Evolutionary conservation across 768 basidiomycete genomes (phyloP), one percentile per base, ranked within the genome.

Genomic region (Crassisporium funariophilum): DNA sequence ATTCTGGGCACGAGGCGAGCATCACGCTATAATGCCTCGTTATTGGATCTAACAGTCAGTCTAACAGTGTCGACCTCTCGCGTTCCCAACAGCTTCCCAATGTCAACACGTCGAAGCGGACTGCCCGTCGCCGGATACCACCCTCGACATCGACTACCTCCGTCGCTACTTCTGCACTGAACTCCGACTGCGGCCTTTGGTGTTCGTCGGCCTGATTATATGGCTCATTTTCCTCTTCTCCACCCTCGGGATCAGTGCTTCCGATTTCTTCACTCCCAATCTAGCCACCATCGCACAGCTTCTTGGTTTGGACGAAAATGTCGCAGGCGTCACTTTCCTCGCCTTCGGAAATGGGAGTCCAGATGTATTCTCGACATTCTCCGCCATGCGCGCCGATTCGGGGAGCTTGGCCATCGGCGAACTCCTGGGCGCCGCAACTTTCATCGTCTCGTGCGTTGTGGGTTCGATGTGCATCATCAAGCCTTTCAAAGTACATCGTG

Each of bases 321-420:
- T 98, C 12, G 94, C 97, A 0, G 97, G 97, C 0, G 95, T 98
- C 17, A 99, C 97, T 0, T 90, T 99, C 56, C 78, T 99, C 21
- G 97, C 97, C 0, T 95, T 98, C 62, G 95, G 95, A 31, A 98
- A 98, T 62, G 95, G 95, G 22, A 94, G 91, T 59, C 95, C 95
- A 0, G 95, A 98, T 64, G 79, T 98, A 4, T 98, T 98, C 66
- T 87, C 92, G 5, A 99, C 97, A 0, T 97, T 95, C 64, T 89
- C 92, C 2, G 91, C 95, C 15, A 88, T 99, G 82, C 83, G 83
- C 22, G 76, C 84, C 16, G 72, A 86, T 56, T 91, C 94, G 3
- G 94, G 94, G 6, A 82, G 88, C 46, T 69, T 99, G 44, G 97
- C 97, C 1, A 83, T 99, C 43, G 97, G 97, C 16, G 97, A 99